Percentiles rank a stretch among this genome's conserved stretches.
Evolutionary conservation across 2,329 filamentous ascomycete genomes (phyloP).

Genomic region (Aphanocladium album): DNA sequence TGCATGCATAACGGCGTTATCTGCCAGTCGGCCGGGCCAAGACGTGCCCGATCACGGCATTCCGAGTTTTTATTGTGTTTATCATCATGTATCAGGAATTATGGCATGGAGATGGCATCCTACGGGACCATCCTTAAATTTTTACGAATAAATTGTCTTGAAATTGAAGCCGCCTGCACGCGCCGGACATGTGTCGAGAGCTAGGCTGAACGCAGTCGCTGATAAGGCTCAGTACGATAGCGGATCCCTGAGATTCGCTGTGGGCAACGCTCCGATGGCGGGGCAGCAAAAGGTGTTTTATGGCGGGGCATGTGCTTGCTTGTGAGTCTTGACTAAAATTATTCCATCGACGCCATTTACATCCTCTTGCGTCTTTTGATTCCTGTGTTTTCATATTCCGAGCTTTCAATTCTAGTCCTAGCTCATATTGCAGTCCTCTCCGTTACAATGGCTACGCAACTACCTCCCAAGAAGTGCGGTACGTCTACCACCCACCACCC

Average conservation of each 20-base stretch:
- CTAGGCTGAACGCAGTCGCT: background rate
- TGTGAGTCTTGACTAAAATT: slow-evolving; percentile 3
- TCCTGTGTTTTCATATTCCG: background rate
- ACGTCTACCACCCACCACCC: no score
- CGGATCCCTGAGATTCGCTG: background rate
- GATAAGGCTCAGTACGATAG: background rate
- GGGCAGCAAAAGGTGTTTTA: background rate
- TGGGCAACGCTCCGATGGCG: slow-evolving; percentile 10
- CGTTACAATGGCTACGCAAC: slow-evolving; percentile 34
- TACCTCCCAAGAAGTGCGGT: slow-evolving; percentile 57
- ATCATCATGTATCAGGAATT: background rate
- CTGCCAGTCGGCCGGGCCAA: background rate
- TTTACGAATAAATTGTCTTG: background rate
- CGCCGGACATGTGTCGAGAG: background rate
- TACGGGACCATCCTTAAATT: background rate
- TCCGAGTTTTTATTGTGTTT: background rate
- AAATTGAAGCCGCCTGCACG: background rate
- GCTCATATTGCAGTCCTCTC: background rate
- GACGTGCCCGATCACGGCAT: background rate
- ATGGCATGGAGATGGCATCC: background rate
- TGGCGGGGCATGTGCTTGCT: slow-evolving; percentile 7
- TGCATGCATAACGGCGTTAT: slow-evolving; percentile 9
- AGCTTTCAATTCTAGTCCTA: background rate
- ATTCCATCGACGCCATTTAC: background rate
- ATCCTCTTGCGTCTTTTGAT: background rate